Conservation (phyloP, 2,329 filamentous ascomycete genomes). For the Diaporthe caulivora region DNA sequence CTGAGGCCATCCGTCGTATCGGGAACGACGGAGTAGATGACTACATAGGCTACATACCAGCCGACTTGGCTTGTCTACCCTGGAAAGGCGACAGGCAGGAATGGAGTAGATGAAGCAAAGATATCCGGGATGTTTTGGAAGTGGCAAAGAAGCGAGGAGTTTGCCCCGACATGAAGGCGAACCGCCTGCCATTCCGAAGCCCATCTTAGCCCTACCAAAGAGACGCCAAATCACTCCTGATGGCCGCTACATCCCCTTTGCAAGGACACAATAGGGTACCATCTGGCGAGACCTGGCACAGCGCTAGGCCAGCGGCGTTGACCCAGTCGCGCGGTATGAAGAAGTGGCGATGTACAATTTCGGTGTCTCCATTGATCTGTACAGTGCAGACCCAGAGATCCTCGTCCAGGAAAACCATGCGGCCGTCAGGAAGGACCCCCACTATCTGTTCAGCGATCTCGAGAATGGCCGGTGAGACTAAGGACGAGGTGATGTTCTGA, state of each 20-base stretch:
- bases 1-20: no score
- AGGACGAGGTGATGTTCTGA: no score
- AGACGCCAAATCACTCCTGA: no score
- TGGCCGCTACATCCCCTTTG: no score
- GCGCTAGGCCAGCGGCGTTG: neutral
- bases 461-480: no score
- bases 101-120: conserved; percentile 4
- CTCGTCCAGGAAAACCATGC: neutral
- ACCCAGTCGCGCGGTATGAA: neutral
- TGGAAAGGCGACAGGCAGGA: neutral
- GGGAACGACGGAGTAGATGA: neutral
- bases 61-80: neutral
- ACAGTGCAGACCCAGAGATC: neutral
- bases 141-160: neutral
- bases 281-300: neutral
- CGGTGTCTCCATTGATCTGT: neutral
- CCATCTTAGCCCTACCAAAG: no score
- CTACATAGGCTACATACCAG: neutral
- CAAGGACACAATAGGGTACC: neutral
- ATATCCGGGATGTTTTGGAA: neutral
- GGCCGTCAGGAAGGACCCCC: no score
- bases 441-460: no score
- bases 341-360: neutral
- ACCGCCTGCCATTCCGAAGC: neutral
- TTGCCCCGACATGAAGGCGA: no score